These are phyloP conservation scores for Flaveria brownii DNA, from an alignment of 129 eudicot genomes.

Conservation along the genomic window DNA sequence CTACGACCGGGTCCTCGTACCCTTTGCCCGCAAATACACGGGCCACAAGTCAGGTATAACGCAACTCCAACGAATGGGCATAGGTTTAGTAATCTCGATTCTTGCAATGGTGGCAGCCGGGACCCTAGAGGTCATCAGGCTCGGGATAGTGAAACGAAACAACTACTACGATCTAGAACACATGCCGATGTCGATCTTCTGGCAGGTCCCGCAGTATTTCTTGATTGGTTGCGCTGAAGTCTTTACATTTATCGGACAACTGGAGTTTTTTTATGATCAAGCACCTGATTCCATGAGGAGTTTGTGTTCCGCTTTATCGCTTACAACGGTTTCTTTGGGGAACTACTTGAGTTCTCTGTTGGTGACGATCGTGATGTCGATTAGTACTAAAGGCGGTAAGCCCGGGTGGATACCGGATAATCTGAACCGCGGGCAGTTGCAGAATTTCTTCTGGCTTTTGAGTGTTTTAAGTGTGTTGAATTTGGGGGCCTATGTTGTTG, in stretches of 20 bases:
- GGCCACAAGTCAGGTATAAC: constrained; percentile 61
- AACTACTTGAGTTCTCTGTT: constrained; percentile 64
- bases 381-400: constrained; percentile 53
- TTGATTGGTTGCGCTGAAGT: constrained; percentile 70
- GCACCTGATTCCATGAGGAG: constrained; percentile 85
- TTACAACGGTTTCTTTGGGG: constrained; percentile 56
- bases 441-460: constrained; percentile 77
- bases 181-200: constrained; percentile 58
- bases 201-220: constrained; percentile 80
- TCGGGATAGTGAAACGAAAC: constrained; percentile 45
- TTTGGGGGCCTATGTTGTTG: constrained; percentile 48
- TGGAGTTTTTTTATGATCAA: constrained; percentile 76
- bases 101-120: constrained; percentile 70
- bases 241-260: constrained; percentile 55
- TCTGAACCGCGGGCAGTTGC: constrained; percentile 57
- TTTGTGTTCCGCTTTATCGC: constrained; percentile 67
- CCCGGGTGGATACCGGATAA: constrained; percentile 81
- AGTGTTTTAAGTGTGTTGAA: constrained; percentile 55
- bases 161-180: constrained; percentile 31
- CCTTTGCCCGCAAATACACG: constrained; percentile 51
- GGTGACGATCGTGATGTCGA: constrained; percentile 50
- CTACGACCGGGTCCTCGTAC: constrained; percentile 53
- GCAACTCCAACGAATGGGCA: constrained; percentile 66
- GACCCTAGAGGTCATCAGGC: constrained; percentile 53
- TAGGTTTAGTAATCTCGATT: constrained; percentile 60